A percentile compares a stretch with the other conserved stretches of the same genome.
Evolutionary conservation across 495 filamentous ascomycete species (phyloP).

Genomic region (Podospora pseudocomata): DNA sequence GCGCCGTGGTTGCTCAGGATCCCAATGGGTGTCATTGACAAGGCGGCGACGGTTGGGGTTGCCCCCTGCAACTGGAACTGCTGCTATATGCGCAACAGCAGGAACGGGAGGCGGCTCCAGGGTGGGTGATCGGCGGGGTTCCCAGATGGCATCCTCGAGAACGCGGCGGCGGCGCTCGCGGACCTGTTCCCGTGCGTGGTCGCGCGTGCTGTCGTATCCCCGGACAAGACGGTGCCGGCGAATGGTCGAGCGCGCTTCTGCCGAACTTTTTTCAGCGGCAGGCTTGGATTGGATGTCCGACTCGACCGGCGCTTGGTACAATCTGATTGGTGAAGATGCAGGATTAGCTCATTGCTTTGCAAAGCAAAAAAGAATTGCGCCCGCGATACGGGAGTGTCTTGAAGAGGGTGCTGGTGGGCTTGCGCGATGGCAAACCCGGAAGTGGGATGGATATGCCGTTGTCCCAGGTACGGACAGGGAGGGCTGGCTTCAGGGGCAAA

Average conservation of each 20-base stretch:
- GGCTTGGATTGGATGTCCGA: slow-evolving; percentile 54
- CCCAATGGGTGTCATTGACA: not conserved
- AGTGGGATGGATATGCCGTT: slow-evolving; percentile 17
- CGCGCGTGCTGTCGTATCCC: not conserved
- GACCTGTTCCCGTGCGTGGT: slow-evolving; percentile 31
- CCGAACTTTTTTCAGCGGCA: slow-evolving; percentile 46
- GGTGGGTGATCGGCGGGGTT: slow-evolving; percentile 11
- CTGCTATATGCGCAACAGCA: not conserved
- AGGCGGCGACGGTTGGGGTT: not conserved
- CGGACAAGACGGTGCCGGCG: slow-evolving; percentile 43
- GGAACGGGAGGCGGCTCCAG: slow-evolving; percentile 3
- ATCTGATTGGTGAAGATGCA: slow-evolving; percentile 35
- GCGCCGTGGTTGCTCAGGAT: not conserved
- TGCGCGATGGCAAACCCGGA: slow-evolving; percentile 18
- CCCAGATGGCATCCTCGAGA: slow-evolving; percentile 10
- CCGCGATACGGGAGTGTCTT: not conserved
- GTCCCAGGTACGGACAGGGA: slow-evolving; percentile 24
- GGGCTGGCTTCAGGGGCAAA: slow-evolving; percentile 23
- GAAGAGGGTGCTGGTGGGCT: not conserved
- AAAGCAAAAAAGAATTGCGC: not conserved
- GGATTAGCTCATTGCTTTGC: slow-evolving; percentile 9
- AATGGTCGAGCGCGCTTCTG: slow-evolving; percentile 68
- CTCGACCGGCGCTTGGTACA: slow-evolving; percentile 54
- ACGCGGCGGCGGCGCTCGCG: slow-evolving; percentile 35
- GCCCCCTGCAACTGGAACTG: not conserved